phyloP scores from a whole-genome alignment of 495 filamentous ascomycete species.

The Cercophora sp. region DNA sequence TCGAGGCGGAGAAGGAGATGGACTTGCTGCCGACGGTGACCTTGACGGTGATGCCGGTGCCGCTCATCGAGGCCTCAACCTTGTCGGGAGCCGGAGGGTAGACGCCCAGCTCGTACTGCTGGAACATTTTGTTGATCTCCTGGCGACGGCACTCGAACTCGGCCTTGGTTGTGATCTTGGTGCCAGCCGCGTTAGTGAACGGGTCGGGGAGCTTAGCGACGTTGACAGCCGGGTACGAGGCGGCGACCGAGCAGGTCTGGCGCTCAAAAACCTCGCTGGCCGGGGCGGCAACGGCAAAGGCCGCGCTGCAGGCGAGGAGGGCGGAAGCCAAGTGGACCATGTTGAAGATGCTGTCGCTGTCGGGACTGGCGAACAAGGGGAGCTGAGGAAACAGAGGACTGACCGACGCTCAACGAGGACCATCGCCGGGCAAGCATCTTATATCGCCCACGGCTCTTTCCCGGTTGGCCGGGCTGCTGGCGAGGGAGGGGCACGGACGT shows the following conservation, averaged over 20 bases:
- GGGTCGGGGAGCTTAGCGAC: slow-evolving; percentile 48
- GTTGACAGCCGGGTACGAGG: slow-evolving; percentile 28
- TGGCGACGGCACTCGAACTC: slow-evolving; percentile 48
- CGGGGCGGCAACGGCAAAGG: slow-evolving; percentile 37
- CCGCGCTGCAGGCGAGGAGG: slow-evolving; percentile 38
- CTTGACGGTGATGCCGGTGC: slow-evolving; percentile 37
- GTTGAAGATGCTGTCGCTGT: background rate
- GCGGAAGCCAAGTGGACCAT: slow-evolving; percentile 42
- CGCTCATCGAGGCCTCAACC: slow-evolving; percentile 39
- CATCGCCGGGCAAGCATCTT: slow-evolving; percentile 13
- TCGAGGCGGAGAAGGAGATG: slow-evolving; percentile 40
- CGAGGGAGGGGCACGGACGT: slow-evolving; percentile 5
- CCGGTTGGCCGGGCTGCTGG: slow-evolving; percentile 5
- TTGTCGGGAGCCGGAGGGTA: slow-evolving; percentile 42
- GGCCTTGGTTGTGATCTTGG: slow-evolving; percentile 43
- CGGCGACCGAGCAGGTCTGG: slow-evolving; percentile 31
- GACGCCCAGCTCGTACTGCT: slow-evolving; percentile 49
- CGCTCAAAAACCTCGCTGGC: slow-evolving; percentile 42
- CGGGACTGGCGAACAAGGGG: background rate
- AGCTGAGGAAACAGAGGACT: too few species aligned
- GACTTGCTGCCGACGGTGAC: slow-evolving; percentile 44
- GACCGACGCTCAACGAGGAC: too few species aligned
- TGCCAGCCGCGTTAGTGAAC: slow-evolving; percentile 44
- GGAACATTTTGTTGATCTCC: slow-evolving; percentile 48
- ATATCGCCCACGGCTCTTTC: slow-evolving; percentile 13